Conservation (phyloP, 768 basidiomycete species). For the Clavaria fumosa region DNA sequence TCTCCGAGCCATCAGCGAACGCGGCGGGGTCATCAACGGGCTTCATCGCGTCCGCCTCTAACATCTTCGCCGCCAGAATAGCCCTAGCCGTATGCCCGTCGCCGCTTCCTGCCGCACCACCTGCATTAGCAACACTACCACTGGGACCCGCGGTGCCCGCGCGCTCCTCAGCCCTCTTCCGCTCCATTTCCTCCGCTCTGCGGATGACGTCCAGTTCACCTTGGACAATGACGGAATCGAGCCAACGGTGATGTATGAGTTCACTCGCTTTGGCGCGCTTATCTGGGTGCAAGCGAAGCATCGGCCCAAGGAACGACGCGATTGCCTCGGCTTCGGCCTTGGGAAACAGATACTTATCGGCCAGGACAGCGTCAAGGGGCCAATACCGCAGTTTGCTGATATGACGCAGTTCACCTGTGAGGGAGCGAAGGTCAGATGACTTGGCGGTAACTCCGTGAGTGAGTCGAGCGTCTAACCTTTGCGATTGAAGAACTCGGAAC, state of each 20-base stretch:
- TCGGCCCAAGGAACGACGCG: slow-evolving; percentile 68
- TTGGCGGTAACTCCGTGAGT: slow-evolving; percentile 1
- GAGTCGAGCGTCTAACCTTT: slow-evolving; percentile 43
- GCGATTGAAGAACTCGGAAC: slow-evolving; percentile 90
- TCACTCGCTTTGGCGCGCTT: slow-evolving; percentile 82
- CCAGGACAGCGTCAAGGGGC: slow-evolving; percentile 67
- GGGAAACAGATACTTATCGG: slow-evolving; percentile 94
- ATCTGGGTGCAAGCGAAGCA: slow-evolving; percentile 83
- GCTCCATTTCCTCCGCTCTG: slow-evolving; percentile 42
- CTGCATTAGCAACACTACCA: slow-evolving; percentile 1
- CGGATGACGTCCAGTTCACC: slow-evolving; percentile 79
- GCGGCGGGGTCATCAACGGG: slow-evolving; percentile 46
- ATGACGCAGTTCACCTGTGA: slow-evolving; percentile 65
- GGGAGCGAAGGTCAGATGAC: background rate
- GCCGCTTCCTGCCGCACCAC: background rate
- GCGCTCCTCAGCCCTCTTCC: slow-evolving; percentile 27
- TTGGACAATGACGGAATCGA: slow-evolving; percentile 72
- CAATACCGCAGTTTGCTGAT: slow-evolving; percentile 90
- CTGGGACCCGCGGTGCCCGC: slow-evolving; percentile 33
- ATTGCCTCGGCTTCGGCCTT: slow-evolving; percentile 68
- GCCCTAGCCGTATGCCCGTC: slow-evolving; percentile 6
- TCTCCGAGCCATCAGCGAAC: slow-evolving; percentile 7
- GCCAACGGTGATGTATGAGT: slow-evolving; percentile 74
- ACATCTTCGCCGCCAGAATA: slow-evolving; percentile 26
- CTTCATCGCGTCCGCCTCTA: slow-evolving; percentile 48